Evolutionary conservation across 768 basidiomycete genomes (phyloP).

Genomic region (Pleurotus giganteus): DNA sequence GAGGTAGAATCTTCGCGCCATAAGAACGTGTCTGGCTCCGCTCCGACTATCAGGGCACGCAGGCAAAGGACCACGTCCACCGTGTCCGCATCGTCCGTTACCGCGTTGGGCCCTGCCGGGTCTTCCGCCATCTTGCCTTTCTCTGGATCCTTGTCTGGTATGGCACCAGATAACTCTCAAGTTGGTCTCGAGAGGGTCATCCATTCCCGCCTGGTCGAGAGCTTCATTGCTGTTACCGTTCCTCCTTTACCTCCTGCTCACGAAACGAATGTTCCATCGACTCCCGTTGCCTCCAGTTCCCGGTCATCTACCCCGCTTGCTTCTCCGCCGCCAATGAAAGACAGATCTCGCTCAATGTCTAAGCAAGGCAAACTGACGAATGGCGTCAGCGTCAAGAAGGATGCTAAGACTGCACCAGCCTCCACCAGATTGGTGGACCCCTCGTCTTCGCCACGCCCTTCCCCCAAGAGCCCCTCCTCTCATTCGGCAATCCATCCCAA

Average conservation of each 20-base stretch:
- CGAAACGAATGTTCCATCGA: background rate
- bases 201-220: conserved; percentile 72
- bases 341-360: background rate
- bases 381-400: background rate
- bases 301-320: conserved; percentile 14
- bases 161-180: conserved; percentile 65
- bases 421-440: background rate
- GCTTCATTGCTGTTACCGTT: conserved; percentile 62
- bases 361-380: conserved; percentile 4
- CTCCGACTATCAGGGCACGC: conserved; percentile 33
- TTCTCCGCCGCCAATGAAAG: conserved; percentile 6
- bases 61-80: conserved; percentile 53
- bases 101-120: background rate
- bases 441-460: conserved; percentile 7
- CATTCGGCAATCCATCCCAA: background rate
- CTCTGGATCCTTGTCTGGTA: conserved; percentile 21
- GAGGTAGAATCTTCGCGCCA: conserved; percentile 12
- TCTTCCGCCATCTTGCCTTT: conserved; percentile 7
- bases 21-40: conserved; percentile 14
- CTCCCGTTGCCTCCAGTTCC: conserved; percentile 13
- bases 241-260: conserved; percentile 12
- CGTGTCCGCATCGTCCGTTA: conserved; percentile 37
- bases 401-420: background rate
- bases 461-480: conserved; percentile 11
- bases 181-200: conserved; percentile 67